Conservation (phyloP, 129 eudicot genomes). For the Lactuca sativa region DNA sequence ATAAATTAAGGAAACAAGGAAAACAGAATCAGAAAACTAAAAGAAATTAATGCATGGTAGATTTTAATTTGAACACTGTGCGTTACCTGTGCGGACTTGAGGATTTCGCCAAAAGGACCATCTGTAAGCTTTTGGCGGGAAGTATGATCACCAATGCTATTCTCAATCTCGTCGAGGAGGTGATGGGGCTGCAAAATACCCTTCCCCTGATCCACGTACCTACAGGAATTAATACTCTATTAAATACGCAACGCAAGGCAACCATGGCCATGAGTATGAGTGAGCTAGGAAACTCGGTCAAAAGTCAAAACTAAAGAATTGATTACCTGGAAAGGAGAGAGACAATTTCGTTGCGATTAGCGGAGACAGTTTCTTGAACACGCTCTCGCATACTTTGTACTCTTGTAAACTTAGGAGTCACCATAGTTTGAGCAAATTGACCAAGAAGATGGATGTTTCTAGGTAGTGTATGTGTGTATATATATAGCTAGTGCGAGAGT, state of each 20-base stretch:
- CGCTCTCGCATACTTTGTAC: constrained; percentile 80
- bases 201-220: constrained; percentile 97
- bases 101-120: constrained; percentile 72
- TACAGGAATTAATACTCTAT: constrained; percentile 5
- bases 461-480: neutral
- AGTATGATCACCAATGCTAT: constrained; percentile 35
- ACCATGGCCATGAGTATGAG: too few species aligned
- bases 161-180: constrained; percentile 81
- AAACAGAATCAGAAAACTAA: neutral
- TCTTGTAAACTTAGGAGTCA: constrained; percentile 44
- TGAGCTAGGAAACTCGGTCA: neutral
- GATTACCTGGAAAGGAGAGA: constrained; percentile 85
- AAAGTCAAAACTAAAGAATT: neutral
- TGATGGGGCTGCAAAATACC: constrained; percentile 84
- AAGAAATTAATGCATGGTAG: neutral
- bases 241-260: too few species aligned
- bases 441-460: neutral
- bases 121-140: constrained; percentile 50
- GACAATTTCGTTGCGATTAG: constrained; percentile 79
- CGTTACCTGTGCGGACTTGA: constrained; percentile 75
- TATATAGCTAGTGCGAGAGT: neutral
- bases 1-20: neutral
- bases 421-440: constrained; percentile 39
- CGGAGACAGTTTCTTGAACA: constrained; percentile 71
- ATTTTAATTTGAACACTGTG: neutral